A percentile compares a stretch with the other conserved stretches of the same genome.
phyloP scores from a whole-genome alignment of 352 stramenopile species.

The Globisporangium abappressorium region DNA sequence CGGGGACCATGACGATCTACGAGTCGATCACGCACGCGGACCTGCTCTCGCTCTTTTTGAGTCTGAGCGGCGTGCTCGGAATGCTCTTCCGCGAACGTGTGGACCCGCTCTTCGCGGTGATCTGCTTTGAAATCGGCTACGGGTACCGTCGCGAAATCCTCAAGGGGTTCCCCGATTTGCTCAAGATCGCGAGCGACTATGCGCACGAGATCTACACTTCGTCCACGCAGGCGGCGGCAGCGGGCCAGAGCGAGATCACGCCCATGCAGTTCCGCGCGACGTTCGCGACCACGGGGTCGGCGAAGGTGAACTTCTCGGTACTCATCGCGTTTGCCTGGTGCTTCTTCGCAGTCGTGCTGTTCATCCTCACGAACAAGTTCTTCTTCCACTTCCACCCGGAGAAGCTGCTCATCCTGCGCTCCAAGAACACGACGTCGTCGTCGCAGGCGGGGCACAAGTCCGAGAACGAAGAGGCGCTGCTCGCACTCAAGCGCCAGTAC shows the following conservation, averaged over 20 bases:
- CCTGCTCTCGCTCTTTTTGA: constrained; percentile 22
- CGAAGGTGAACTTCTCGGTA: neutral
- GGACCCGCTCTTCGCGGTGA: constrained; percentile 23
- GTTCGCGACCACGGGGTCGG: neutral
- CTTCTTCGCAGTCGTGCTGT: neutral
- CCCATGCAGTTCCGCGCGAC: constrained; percentile 10
- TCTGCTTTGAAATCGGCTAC: constrained; percentile 31
- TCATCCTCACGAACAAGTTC: neutral
- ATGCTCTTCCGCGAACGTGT: constrained; percentile 10
- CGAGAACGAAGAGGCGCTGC: neutral
- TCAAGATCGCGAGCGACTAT: constrained; percentile 4
- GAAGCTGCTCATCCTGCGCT: neutral
- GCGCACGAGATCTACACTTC: neutral
- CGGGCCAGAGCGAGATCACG: neutral
- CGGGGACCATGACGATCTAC: constrained; percentile 26
- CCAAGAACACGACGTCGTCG: neutral
- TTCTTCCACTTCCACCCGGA: neutral
- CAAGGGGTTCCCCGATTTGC: neutral
- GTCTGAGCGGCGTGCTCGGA: neutral
- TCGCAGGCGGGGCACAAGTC: neutral
- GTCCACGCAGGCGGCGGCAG: neutral
- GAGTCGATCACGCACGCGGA: constrained; percentile 27
- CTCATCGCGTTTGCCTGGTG: neutral
- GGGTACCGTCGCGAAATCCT: constrained; percentile 17
- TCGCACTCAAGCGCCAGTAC: neutral